Conservation (phyloP, 2,329 filamentous ascomycete genomes). For the Ophiostoma himal-ulmi region DNA sequence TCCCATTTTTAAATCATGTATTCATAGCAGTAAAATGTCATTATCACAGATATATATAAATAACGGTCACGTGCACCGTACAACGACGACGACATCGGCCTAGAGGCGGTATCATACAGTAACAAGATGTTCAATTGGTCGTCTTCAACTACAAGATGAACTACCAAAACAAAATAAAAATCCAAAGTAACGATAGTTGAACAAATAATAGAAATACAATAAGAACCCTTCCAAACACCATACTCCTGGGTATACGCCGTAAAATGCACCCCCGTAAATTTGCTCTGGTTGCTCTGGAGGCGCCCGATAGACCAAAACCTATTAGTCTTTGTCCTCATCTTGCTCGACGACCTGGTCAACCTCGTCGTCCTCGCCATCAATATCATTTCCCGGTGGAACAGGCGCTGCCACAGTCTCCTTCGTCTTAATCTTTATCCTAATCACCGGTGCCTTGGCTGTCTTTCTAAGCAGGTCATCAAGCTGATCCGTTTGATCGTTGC, state of each 20-base stretch:
- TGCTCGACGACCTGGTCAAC: neutral
- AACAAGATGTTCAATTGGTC: neutral
- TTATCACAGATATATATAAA: neutral
- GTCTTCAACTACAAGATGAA: neutral
- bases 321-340: neutral
- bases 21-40: neutral
- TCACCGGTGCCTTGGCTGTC: neutral
- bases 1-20: neutral
- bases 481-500: neutral
- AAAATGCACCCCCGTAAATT: neutral
- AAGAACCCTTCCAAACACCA: neutral
- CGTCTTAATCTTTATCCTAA: neutral
- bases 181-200: neutral
- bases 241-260: constrained; percentile 13
- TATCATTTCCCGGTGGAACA: neutral
- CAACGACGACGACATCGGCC: neutral
- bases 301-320: neutral
- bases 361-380: neutral
- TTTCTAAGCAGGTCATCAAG: neutral
- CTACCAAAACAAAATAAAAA: neutral
- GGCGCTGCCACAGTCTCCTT: neutral
- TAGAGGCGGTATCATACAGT: neutral
- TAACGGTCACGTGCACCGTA: neutral
- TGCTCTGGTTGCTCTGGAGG: neutral
- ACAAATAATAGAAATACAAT: neutral